These are phyloP conservation scores for Termitomyces sp. DNA, from an alignment of 768 basidiomycete genomes.

Conservation along the genomic window DNA sequence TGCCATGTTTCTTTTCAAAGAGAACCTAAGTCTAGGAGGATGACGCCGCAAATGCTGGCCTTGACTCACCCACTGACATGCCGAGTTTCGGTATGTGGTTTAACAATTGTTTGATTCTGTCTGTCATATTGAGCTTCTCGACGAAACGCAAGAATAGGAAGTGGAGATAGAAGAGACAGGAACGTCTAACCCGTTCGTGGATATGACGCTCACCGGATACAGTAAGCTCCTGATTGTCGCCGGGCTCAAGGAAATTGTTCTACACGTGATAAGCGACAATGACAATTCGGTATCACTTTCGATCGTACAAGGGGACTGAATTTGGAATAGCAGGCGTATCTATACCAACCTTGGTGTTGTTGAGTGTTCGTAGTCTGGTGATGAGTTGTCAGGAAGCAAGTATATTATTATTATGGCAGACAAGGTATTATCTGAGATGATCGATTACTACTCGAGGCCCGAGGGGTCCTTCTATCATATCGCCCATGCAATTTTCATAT, in stretches of 20 bases:
- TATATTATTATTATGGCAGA: no score
- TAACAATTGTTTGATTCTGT: slow-evolving; percentile 55
- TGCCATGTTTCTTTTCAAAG: slow-evolving; percentile 60
- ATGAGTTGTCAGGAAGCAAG: neutral
- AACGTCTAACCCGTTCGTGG: slow-evolving; percentile 1
- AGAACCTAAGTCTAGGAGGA: slow-evolving; percentile 3
- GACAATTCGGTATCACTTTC: neutral
- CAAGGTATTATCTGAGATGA: neutral
- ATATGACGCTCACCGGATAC: slow-evolving; percentile 5
- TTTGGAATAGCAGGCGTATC: no score
- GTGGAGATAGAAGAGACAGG: neutral
- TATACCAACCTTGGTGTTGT: neutral
- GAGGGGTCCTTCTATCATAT: neutral
- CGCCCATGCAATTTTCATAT: neutral
- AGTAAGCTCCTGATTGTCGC: slow-evolving; percentile 6
- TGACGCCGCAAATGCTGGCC: neutral
- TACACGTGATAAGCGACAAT: slow-evolving; percentile 13
- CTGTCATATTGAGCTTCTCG: slow-evolving; percentile 33
- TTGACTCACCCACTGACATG: slow-evolving; percentile 51
- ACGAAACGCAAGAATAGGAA: neutral
- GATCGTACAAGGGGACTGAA: neutral
- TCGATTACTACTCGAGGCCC: neutral
- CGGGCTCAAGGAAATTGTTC: neutral
- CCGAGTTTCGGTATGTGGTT: slow-evolving; percentile 40
- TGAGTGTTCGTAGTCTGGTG: neutral